Base-by-base conservation (phyloP, 306 rosid species). In the Acmispon strigosus region DNA sequence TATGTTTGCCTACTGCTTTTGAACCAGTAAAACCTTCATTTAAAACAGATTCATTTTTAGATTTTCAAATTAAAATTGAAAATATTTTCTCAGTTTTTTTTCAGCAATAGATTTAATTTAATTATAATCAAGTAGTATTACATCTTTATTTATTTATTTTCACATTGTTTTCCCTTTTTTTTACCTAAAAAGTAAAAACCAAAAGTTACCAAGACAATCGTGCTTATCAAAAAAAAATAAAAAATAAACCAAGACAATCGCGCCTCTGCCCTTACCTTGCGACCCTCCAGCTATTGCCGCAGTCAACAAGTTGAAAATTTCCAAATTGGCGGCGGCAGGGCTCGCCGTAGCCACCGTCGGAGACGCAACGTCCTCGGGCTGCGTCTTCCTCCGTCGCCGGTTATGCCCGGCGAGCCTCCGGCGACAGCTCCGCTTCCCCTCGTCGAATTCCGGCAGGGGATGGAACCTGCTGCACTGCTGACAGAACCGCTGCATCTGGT, bases 391-490 rank as follows among this genome's bases (percentile, higher is more conserved):
- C 55, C 98, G 76, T 12, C 98, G 84, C 42, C 95, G 84, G 60
- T 92, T 92, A 79, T 92, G 98, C 51, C 96, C 98, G 0, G 98
- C 98, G 44, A 92, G 98, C 63, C 98, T 84, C 62, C 96, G 80
- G 50, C 98, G 80, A 62, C 98, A 92, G 52, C 98, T 92, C 16
- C 98, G 75, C 71, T 92, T 92, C 24, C 98, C 98, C 67, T 92
- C 96, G 17, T 92, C 98, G 12, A 92, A 92, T 75, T 92, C 98
- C 0, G 89, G 64, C 34, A 92, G 83, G 2, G 86, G 95, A 27
- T 92, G 98, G 76, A 92, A 92, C 76, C 98, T 89, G 85, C 98
- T 92, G 76, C 98, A 92, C 92, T 92, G 98, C 78, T 92, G 98
- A 77, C 98, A 92, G 70, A 92, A 92, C 60, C 98, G 60, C 81